phyloP scores from a whole-genome alignment of 75 land plant genomes.

The Gnetum montanum region DNA sequence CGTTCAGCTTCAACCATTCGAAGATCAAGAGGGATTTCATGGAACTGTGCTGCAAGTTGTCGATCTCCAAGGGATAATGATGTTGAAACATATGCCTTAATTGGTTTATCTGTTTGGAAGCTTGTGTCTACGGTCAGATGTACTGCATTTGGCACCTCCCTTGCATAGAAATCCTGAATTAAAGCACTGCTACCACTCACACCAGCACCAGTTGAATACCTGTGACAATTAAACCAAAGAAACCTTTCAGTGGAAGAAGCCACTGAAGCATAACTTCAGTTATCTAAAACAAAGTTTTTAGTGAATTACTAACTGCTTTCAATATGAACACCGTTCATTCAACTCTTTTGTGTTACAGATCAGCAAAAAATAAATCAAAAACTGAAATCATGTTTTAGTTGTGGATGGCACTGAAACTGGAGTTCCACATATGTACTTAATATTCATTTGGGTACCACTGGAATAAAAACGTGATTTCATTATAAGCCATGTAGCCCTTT shows the following conservation, averaged over 20 bases:
- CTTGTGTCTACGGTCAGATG: conserved; percentile 91
- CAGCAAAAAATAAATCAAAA: no score
- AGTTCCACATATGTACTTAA: no score
- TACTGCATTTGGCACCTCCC: conserved; percentile 77
- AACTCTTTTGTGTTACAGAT: no score
- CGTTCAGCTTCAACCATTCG: conserved; percentile 95
- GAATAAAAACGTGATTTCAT: no score
- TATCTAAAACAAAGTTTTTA: no score
- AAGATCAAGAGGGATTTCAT: conserved; percentile 88
- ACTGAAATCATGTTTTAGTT: no score
- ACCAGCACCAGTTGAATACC: conserved; percentile 94
- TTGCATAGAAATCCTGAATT: conserved; percentile 90
- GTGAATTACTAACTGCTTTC: no score
- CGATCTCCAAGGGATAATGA: conserved; percentile 77
- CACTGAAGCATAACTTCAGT: no score
- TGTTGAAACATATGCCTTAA: conserved; percentile 78
- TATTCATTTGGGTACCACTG: no score
- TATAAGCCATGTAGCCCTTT: no score
- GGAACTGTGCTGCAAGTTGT: conserved; percentile 90
- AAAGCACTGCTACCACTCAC: conserved; percentile 88
- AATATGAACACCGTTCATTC: no score
- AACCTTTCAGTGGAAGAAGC: neutral
- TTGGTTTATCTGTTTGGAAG: conserved; percentile 57
- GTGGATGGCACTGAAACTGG: no score
- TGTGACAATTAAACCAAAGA: conserved; percentile 13